Base-by-base conservation (phyloP, 2,329 filamentous ascomycete genomes). In the Penicillium italicum region DNA sequence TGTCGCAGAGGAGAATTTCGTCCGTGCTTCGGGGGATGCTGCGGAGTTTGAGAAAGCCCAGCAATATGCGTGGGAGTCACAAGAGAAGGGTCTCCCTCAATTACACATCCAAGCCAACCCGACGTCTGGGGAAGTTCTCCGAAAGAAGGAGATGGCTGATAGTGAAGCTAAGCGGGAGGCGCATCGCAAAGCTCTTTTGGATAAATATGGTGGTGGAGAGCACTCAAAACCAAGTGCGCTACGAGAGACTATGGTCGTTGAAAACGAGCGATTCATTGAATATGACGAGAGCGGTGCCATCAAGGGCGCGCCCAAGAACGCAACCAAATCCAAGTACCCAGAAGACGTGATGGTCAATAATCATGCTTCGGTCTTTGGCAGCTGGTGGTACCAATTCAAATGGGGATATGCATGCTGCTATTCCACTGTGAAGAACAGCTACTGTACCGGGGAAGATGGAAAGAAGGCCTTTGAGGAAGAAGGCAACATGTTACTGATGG, bases 391-490 rank as follows among this genome's bases (percentile, higher is more conserved):
- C 50, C 86, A 90, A 69, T 97, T 97, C 76, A 84, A 88, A 74
- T 99, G 94, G 94, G 94, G 94, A 1, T 99, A 96, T 74, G 84
- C 89, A 22, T 99, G 94, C 74, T 99, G 94, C 78, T 91, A 95
- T 72, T 96, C 91, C 0, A 87, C 86, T 22, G 84, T 96, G 60
- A 97, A 96, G 76, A 97, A 99, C 74, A 96, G 91, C 68, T 99
- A 97, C 69, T 99, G 94, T 73, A 97, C 93, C 0, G 94, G 94
- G 26, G 90, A 94, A 58, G 90, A 89, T 56, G 94, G 94, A 34
- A 95, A 86, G 72, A 77, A 77, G 58, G 92, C 91, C 1, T 91
- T 90, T 74, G 87, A 92, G 64, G 87, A 89, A 54, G 86, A 90
- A 0, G 86, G 94, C 62, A 78, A 79, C 31, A 76, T 86, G 71